phyloP scores from a whole-genome alignment of 257 asterid genomes.

The Nicotiana sylvestris region DNA sequence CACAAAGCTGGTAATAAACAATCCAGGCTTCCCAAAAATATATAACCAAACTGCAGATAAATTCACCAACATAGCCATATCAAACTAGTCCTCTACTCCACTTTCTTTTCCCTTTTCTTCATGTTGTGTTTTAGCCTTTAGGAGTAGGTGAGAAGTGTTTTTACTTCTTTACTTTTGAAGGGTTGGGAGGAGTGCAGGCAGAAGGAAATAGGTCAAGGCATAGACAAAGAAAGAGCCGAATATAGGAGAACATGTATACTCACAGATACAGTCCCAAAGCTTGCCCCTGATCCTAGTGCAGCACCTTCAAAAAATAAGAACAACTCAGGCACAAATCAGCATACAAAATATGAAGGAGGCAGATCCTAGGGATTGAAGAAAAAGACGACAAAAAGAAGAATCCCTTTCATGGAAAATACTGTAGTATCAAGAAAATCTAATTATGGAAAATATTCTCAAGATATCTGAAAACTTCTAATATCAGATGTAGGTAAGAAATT shows the following conservation, averaged over 20 bases:
- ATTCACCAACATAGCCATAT: neutral
- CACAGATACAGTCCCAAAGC: constrained; percentile 76
- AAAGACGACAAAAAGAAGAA: neutral
- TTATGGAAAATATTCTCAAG: neutral
- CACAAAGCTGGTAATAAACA: neutral
- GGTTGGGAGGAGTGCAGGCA: neutral
- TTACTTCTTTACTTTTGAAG: neutral
- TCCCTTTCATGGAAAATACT: neutral
- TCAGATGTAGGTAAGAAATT: neutral
- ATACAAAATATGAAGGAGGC: neutral
- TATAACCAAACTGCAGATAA: neutral
- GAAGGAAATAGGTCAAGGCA: neutral
- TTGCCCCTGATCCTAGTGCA: constrained; percentile 73
- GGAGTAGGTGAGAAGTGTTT: neutral
- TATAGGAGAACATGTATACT: constrained; percentile 28
- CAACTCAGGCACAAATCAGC: constrained; percentile 7
- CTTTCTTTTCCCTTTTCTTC: neutral
- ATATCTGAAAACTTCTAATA: neutral
- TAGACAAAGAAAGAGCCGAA: neutral
- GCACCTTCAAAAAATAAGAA: constrained; percentile 50
- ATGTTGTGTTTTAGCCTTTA: neutral
- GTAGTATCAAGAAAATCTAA: neutral
- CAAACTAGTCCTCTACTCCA: neutral
- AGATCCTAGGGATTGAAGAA: neutral
- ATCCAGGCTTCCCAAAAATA: neutral